A percentile compares a stretch with the other conserved stretches of the same genome.
Conservation (phyloP, 345 rosid species). For the Eucalyptus pauciflora region DNA sequence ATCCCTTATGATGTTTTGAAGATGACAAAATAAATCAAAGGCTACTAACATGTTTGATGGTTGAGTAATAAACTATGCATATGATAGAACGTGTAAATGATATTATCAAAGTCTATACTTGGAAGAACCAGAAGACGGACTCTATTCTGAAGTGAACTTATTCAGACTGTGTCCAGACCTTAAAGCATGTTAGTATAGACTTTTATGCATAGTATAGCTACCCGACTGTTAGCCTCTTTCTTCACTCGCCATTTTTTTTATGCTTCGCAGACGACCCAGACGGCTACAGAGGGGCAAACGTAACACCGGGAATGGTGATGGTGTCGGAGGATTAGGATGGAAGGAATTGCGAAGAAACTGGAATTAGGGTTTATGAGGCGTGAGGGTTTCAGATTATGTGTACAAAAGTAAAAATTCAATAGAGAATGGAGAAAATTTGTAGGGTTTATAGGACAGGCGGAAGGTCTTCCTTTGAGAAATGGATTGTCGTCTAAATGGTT, state of each 20-base stretch:
- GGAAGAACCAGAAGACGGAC: too few species aligned
- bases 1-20: too few species aligned
- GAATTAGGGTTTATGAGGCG: background rate
- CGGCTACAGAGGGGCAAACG: background rate
- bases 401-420: background rate
- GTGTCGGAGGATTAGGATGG: too few species aligned
- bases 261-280: background rate
- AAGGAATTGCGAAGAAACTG: background rate
- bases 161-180: too few species aligned
- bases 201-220: background rate
- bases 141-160: too few species aligned
- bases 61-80: too few species aligned
- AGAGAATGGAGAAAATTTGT: background rate
- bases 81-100: too few species aligned
- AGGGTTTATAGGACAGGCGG: rapidly evolving
- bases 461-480: background rate
- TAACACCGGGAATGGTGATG: background rate
- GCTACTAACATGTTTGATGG: too few species aligned
- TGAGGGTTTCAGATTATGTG: background rate
- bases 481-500: background rate
- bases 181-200: too few species aligned
- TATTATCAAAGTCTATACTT: too few species aligned
- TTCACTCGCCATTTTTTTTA: background rate
- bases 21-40: too few species aligned
- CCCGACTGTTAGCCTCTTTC: background rate